Conservation (phyloP, 176 grass and related monocot species). For the Microstegium vimineum region DNA sequence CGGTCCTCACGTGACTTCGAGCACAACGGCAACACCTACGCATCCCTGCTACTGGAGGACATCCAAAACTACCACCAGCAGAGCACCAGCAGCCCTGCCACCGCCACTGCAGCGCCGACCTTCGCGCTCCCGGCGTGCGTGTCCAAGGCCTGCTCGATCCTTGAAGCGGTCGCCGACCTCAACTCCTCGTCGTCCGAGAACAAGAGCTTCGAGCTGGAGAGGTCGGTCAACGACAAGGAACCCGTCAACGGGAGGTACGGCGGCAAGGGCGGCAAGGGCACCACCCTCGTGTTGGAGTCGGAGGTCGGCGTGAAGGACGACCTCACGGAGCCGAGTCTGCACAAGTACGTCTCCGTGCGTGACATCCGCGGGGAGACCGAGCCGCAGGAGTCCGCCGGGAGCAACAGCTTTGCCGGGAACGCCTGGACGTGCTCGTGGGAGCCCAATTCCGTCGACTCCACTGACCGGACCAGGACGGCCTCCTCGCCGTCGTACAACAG, state of each 20-base stretch:
- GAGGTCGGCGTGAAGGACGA: constrained; percentile 67
- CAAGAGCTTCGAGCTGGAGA: constrained; percentile 35
- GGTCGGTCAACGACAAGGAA: constrained; percentile 38
- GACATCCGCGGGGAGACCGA: constrained; percentile 52
- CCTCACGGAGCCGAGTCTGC: constrained; percentile 72
- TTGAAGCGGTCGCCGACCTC: constrained; percentile 86
- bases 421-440: constrained; percentile 71
- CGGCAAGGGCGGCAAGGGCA: neutral
- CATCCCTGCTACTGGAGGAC: constrained; percentile 79
- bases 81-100: constrained; percentile 18
- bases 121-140: constrained; percentile 89
- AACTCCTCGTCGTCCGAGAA: constrained; percentile 71
- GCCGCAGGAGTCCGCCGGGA: constrained; percentile 81
- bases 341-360: constrained; percentile 87
- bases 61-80: constrained; percentile 90
- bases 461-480: constrained; percentile 45
- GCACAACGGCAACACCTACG: constrained; percentile 59
- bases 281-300: constrained; percentile 47
- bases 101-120: neutral
- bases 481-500: constrained; percentile 48
- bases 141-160: constrained; percentile 95
- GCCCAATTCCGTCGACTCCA: constrained; percentile 65
- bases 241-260: constrained; percentile 37
- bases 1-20: constrained; percentile 77
- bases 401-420: constrained; percentile 77